A percentile compares a stretch with the other conserved stretches of the same genome.
Evolutionary conservation across 768 basidiomycete genomes (phyloP).

Genomic region (Holtermanniella nyarrowii): DNA sequence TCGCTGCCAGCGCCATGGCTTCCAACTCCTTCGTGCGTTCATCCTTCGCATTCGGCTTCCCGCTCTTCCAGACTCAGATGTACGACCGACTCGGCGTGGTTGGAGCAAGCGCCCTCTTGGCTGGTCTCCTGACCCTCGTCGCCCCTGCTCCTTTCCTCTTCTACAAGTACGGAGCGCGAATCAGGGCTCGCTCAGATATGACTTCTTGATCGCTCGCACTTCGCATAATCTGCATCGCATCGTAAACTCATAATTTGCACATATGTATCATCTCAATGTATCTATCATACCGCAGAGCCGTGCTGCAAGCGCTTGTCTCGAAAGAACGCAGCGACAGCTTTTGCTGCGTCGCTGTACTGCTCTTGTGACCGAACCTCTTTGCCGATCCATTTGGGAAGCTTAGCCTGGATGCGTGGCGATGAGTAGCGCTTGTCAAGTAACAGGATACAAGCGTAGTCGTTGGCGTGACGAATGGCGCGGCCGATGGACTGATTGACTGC

Average conservation of each 20-base stretch:
- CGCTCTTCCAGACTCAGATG: conserved; percentile 47
- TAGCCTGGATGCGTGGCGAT: conserved; percentile 55
- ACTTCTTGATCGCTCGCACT: not conserved
- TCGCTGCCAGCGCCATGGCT: conserved; percentile 49
- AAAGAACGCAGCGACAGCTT: conserved; percentile 60
- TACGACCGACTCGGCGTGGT: conserved; percentile 53
- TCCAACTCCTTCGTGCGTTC: conserved; percentile 53
- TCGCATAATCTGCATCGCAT: not conserved
- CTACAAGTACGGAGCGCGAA: conserved; percentile 45
- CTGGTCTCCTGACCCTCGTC: conserved; percentile 54
- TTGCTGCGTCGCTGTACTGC: conserved; percentile 62
- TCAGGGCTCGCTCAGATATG: conserved; percentile 47
- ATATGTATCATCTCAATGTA: no score
- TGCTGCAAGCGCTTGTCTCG: conserved; percentile 47
- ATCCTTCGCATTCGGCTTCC: conserved; percentile 47
- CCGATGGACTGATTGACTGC: conserved; percentile 97
- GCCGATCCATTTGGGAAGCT: conserved; percentile 88
- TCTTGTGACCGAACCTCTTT: conserved; percentile 51
- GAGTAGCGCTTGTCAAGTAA: conserved; percentile 77
- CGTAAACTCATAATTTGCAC: no score
- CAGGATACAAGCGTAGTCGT: conserved; percentile 84
- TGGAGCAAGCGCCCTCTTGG: conserved; percentile 62
- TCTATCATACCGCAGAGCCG: no score
- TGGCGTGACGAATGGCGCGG: conserved; percentile 79
- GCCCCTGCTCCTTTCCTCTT: conserved; percentile 48